Conservation (phyloP, 2,329 filamentous ascomycete genomes). For the Arthrobotrys entomopaga region DNA sequence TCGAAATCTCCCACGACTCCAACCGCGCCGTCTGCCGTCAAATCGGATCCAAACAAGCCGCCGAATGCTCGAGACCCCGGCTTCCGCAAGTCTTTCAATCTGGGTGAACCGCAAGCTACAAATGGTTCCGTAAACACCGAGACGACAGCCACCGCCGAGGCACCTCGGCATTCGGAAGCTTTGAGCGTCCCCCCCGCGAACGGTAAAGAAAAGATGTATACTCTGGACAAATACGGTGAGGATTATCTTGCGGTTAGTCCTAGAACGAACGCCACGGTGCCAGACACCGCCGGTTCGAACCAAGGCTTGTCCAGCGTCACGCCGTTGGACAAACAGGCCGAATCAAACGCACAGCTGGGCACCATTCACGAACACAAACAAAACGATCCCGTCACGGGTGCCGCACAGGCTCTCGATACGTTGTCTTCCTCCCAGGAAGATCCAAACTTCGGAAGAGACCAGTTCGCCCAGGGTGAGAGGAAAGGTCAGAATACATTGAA, state of each 20-base stretch:
- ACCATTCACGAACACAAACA: slow-evolving; percentile 27
- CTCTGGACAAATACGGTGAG: slow-evolving; percentile 40
- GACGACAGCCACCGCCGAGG: slow-evolving; percentile 8
- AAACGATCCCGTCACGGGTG: slow-evolving; percentile 15
- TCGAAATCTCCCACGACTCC: slow-evolving; percentile 22
- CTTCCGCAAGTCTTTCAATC: slow-evolving; percentile 52
- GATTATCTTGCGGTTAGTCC: slow-evolving; percentile 52
- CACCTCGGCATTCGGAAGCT: slow-evolving; percentile 10
- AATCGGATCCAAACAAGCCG: slow-evolving; percentile 49
- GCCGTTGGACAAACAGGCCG: slow-evolving; percentile 24
- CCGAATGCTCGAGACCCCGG: slow-evolving; percentile 50
- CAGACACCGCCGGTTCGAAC: slow-evolving; percentile 21
- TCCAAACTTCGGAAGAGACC: slow-evolving; percentile 24
- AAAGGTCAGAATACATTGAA: slow-evolving; percentile 38
- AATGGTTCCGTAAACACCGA: slow-evolving; percentile 16
- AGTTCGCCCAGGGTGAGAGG: slow-evolving; percentile 39
- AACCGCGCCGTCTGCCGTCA: slow-evolving; percentile 11
- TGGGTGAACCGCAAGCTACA: slow-evolving; percentile 34
- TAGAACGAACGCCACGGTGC: slow-evolving; percentile 41
- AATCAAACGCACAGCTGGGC: slow-evolving; percentile 1
- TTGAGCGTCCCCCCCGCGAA: slow-evolving; percentile 14
- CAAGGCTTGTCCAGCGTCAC: slow-evolving; percentile 20
- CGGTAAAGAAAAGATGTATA: slow-evolving; percentile 36
- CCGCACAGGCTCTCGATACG: slow-evolving; percentile 11
- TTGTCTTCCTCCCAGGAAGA: slow-evolving; percentile 10